Base-by-base conservation (phyloP, 768 basidiomycete species). In the Multifurca ochricompacta region DNA sequence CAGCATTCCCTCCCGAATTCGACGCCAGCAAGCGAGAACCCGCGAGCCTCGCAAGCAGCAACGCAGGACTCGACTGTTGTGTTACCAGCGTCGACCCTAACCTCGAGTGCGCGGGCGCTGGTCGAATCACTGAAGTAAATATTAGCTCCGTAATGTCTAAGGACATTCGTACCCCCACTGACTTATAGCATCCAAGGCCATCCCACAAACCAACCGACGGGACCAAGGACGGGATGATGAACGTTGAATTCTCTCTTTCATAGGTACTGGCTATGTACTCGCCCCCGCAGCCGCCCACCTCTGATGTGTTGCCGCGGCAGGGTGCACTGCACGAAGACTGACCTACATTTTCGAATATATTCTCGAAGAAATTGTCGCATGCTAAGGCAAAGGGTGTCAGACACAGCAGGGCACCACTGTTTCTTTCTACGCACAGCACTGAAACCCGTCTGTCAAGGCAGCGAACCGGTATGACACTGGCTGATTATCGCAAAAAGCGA, bases 151-250 rank as follows among this genome's bases (percentile, higher is more conserved):
- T 8, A 4, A 10, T 18, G n/a, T n/a, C n/a, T n/a, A 21, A 28
- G 14, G 42, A 16, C 27, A 18, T 23, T 21, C 6, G n/a, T 18
- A 2, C 25, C 2, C 11, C 14, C 32, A 62, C 74, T 58, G 60
- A 83, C 85, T 72, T 82, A 69, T 78, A 86, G 65, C 86, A 87
- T 16, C 86, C 86, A 34, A 87, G 75, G 0, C 79, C 81, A 6
- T 70, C 65, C 85, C 85, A 87, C 35, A 75, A 70, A 3, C 83
- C 85, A 23, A 84, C 76, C 39, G 66, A 75, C 3, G 74, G 69
- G 1, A 77, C 73, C 16, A 77, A 78, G 14, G 69, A 56, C 0
- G 85, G 84, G 11, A 75, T 30, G 25, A 44, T 30, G 14, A 66
- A 0, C 78, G 11, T 84, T 77, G 25, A 82, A 79, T 16, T 70